Percentiles rank a stretch among this genome's conserved stretches.
Evolutionary conservation across 1,139 yeast genomes (phyloP).

Genomic region (Pichia sp.): DNA sequence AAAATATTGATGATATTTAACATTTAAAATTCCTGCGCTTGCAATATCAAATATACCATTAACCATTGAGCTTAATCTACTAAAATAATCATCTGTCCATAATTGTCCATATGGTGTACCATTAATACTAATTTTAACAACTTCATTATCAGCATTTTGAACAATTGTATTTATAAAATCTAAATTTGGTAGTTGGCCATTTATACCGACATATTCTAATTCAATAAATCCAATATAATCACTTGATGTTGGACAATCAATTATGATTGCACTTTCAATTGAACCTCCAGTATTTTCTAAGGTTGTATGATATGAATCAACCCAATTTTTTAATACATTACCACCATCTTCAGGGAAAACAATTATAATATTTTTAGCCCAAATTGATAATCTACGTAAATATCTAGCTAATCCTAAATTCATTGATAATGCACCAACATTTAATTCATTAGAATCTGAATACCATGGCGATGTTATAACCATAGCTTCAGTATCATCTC

Average conservation of each 20-base stretch:
- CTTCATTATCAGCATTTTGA: constrained; percentile 66
- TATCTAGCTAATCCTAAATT: constrained; percentile 71
- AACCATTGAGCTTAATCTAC: constrained; percentile 55
- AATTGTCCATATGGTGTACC: constrained; percentile 45
- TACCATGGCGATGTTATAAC: constrained; percentile 87
- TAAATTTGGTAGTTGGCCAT: constrained; percentile 92
- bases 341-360: constrained; percentile 76
- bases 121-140: constrained; percentile 63
- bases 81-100: constrained; percentile 39
- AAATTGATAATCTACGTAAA: constrained; percentile 78
- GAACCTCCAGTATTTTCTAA: constrained; percentile 92
- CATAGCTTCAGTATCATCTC: constrained; percentile 95
- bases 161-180: constrained; percentile 83
- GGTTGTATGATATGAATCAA: constrained; percentile 84
- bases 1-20: constrained; percentile 79
- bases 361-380: constrained; percentile 91
- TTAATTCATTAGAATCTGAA: constrained; percentile 49
- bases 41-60: constrained; percentile 65
- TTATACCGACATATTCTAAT: constrained; percentile 76
- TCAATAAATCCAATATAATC: constrained; percentile 76
- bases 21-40: constrained; percentile 53
- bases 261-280: constrained; percentile 82
- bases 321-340: constrained; percentile 77
- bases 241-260: constrained; percentile 65
- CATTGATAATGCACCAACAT: constrained; percentile 77